A percentile compares a stretch with the other conserved stretches of the same genome.
Conservation (phyloP, 306 rosid genomes). For the Lathyrus aphaca region DNA sequence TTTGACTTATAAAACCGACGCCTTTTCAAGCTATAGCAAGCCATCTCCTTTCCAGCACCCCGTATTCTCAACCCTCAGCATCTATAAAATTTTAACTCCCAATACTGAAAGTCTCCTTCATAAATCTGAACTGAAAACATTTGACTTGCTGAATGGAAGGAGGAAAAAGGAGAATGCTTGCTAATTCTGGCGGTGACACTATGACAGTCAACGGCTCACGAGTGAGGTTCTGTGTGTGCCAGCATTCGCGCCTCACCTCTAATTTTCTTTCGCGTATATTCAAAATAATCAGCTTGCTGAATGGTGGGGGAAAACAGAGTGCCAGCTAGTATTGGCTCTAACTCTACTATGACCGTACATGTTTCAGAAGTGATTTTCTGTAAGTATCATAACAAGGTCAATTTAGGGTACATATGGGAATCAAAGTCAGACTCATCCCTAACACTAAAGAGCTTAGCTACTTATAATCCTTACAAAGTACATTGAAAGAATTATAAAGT, state of each 20-base stretch:
- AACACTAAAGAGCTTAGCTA: too few species aligned
- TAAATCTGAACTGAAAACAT: conserved; percentile 17
- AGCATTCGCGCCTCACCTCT: too few species aligned
- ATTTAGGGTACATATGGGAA: too few species aligned
- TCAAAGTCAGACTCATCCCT: too few species aligned
- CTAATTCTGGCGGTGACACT: background rate
- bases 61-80: background rate
- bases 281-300: background rate
- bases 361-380: background rate
- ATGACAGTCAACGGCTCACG: background rate
- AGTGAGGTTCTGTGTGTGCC: background rate
- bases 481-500: too few species aligned
- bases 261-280: background rate
- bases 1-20: conserved; percentile 2
- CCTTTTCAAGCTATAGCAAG: conserved; percentile 25
- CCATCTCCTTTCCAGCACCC: conserved; percentile 4
- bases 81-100: background rate
- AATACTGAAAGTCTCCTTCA: background rate
- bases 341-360: background rate
- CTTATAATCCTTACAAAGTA: too few species aligned
- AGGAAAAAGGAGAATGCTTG: background rate
- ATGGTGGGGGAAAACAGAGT: background rate
- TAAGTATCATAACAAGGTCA: too few species aligned
- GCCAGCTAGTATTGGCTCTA: background rate
- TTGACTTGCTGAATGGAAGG: background rate